Base-by-base conservation (phyloP, 768 basidiomycete species). In the Suillus brevipes region DNA sequence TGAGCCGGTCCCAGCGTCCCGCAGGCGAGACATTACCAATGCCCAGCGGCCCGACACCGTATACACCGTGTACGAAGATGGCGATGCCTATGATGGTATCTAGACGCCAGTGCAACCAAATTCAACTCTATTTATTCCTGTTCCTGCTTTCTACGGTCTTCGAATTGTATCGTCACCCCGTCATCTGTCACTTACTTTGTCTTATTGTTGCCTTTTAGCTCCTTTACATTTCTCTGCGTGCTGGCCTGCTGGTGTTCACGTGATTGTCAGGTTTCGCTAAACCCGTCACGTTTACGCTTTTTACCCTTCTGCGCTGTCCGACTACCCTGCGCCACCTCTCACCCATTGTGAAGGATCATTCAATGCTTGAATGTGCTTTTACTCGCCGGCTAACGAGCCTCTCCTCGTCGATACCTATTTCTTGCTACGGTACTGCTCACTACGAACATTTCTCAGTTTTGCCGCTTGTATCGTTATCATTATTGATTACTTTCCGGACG, bases 31-130 rank as follows among this genome's bases (percentile, higher is more conserved):
- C 55, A 23, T 62, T 61, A 37, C 66, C 52, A 59, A 60, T 2
- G 60, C 61, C 37, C 71, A 75, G 55, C 78, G 85, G 59, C 84
- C 85, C 14, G 74, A 78, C 25, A 87, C 86, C 14, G 77, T 85
- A 43, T 80, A 80, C 65, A 82, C 80, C 52, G 43, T 81, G 62
- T 91, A 90, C 68, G 82, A 87, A 67, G 83, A 84, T 40, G 85
- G 86, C 36, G 89, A 91, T 67, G 88, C 86, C 55, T 91, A 91
- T 68, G 87, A 83, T 31, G 90, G 89, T 37, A 84, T 91, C 73
- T 90, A 77, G 82, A 53, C 61, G 34, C 23, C 14, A 23, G 38
- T 36, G 14, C 52, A 42, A 18, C 14, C 53, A 16, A 16, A 28
- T 9, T 3, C 55, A 18, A 23, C n/a, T 42, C 40, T 61, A 49